Base-by-base conservation (phyloP, 345 rosid genomes). In the Brassica nigra region DNA sequence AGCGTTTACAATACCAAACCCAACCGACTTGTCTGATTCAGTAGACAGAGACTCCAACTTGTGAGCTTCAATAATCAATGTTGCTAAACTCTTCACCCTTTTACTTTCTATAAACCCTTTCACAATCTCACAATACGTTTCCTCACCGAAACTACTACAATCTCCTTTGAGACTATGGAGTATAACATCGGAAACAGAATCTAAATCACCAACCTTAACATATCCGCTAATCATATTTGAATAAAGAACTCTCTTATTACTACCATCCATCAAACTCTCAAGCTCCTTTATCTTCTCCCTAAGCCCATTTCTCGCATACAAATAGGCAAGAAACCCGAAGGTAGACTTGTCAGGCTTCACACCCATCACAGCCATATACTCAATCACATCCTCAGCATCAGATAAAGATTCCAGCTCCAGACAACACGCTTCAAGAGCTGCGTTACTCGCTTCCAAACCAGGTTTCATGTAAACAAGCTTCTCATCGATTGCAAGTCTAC, bases 261-360 rank as follows among this genome's bases (percentile, higher is more conserved):
- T 82, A 16, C 85, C 86, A 47, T 42, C 67, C 84, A 91, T 87
- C 67, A 80, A 78, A 79, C 37, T 73, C 80, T 91, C 87, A 36
- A 94, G 79, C 86, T 94, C 95, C 2, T 39, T 39, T 12, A 90
- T 81, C 90, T 90, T 94, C 62, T 87, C 87, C 28, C 42, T 64
- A 39, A 86, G 81, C 76, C 97, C 97, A 71, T 92, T 89, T 8
- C 84, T 62, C 34, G 95, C 97, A 83, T 88, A 91, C 81, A 94
- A 80, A 80, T 94, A 92, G 74, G 87, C 89, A 62, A 94, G 95
- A 83, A 86, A 88, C 71, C 95, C 95, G 54, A 94, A 89, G 71
- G 90, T 90, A 0, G 52, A 82, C 76, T 90, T 97, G 75, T 90
- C 87, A 58, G 97, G 97, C 84, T 83, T 84, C 79, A 91, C 77